Evolutionary conservation across 106 monocot species (phyloP).

Genomic region (Allium sativum): DNA sequence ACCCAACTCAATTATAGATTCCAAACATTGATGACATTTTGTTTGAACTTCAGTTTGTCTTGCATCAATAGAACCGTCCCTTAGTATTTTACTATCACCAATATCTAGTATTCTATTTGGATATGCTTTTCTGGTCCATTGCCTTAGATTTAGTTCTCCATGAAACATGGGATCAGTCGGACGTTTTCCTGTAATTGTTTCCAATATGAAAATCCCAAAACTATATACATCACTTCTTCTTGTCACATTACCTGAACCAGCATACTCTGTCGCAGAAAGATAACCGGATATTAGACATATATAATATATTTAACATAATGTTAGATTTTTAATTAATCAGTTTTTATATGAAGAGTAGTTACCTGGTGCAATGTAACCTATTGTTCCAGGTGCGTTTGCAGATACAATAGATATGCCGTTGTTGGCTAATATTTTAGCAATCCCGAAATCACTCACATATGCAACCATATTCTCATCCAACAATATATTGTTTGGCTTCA

Average conservation of each 20-base stretch:
- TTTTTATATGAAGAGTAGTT: not conserved
- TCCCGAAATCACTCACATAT: not conserved
- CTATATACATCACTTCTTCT: too few species aligned
- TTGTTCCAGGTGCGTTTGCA: not conserved
- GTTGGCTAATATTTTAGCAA: not conserved
- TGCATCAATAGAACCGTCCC: not conserved
- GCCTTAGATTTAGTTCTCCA: not conserved
- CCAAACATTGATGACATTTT: not conserved
- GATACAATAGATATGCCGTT: not conserved
- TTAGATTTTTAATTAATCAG: too few species aligned
- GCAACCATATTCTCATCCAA: not conserved
- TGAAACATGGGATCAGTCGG: not conserved
- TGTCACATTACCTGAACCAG: too few species aligned
- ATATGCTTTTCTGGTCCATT: constrained; percentile 1
- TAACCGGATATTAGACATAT: too few species aligned
- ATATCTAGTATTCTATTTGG: not conserved
- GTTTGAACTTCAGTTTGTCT: not conserved
- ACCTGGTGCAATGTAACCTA: not conserved
- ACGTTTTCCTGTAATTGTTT: too few species aligned
- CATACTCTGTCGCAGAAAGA: too few species aligned
- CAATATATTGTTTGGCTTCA: not conserved
- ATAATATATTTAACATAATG: too few species aligned
- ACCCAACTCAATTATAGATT: constrained; percentile 4
- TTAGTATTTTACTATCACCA: not conserved
- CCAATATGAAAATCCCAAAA: too few species aligned